Evolutionary conservation across 805 yeast species (phyloP).

Genomic region (Blastobotrys chiropterorum): DNA sequence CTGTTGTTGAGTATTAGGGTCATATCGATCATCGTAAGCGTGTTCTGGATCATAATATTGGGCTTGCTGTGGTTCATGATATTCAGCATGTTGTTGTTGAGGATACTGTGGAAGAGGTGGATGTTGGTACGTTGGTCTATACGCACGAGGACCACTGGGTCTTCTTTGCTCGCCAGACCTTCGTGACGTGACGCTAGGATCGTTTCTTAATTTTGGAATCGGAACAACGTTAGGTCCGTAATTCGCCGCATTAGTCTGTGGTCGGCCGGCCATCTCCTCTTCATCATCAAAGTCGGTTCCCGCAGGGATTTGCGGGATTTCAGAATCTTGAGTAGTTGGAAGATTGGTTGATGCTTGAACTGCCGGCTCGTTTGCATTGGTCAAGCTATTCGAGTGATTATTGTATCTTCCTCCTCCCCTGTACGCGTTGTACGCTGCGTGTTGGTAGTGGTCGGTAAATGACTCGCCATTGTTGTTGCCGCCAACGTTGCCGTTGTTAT

Average conservation of each 20-base stretch:
- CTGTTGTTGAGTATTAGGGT: not conserved
- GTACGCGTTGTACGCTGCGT: conserved; percentile 8
- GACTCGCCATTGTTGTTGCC: too few species aligned
- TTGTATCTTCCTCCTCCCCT: too few species aligned
- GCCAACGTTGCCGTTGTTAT: too few species aligned
- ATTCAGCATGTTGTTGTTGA: not conserved
- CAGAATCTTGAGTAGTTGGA: not conserved
- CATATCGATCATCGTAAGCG: not conserved
- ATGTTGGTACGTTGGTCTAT: too few species aligned
- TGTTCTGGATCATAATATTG: not conserved
- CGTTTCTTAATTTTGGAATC: conserved; percentile 7
- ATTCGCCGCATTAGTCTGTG: not conserved
- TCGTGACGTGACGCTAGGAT: not conserved
- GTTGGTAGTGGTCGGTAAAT: too few species aligned
- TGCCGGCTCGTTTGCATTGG: too few species aligned
- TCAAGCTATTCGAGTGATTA: too few species aligned
- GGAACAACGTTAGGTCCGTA: conserved; percentile 29
- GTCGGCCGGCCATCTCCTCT: conserved; percentile 2
- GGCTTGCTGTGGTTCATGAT: conserved; percentile 2
- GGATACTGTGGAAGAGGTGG: not conserved
- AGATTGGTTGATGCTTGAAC: conserved; percentile 1
- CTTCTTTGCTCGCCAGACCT: not conserved
- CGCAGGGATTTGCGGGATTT: conserved; percentile 26
- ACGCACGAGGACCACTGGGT: too few species aligned
- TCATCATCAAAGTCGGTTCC: conserved; percentile 26